Base-by-base conservation (phyloP, 2,329 filamentous ascomycete genomes). In the Sarocladium oryzae region DNA sequence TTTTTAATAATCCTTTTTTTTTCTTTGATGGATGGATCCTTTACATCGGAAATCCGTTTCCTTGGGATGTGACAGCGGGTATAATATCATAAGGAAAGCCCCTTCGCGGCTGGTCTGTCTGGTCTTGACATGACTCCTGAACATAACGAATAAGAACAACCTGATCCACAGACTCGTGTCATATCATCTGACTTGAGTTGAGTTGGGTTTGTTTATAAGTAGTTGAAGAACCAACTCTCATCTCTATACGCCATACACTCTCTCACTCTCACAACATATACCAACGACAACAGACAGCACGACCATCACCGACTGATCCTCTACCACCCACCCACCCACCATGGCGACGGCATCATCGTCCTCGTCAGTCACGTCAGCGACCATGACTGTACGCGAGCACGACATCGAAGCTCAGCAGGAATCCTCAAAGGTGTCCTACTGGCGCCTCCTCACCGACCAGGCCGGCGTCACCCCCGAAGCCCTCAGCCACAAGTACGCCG, bases 381-480 rank as follows among this genome's bases (percentile, higher is more conserved):
- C 65, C 24, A 59, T 60, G 28, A 64, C 66, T 15, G 46, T 20
- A 11, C 46, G 28, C 30, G 67, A 68, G 16, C 58, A 58, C 50
- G 73, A 77, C 54, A 55, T 72, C 51, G 75, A 78, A 61, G 65
- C 72, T 8, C 69, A 69, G 46, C 62, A 26, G 26, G 56, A 59
- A 21, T 56, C 62, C 21, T 52, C 55, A 51, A 69, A 63, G 23
- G 59, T 70, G 38, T 66, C 69, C 13, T 75, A 80, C 65, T 78
- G 74, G 64, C 67, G 70, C 48, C 66, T 82, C 51, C 69, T 87
- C 53, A 63, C 76, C 46, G 75, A 84, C 61, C 81, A 81, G 51
- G 73, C 75, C 23, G 77, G 76, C 40, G 67, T 87, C 49, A 82
- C 76, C 0, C 70, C 75, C 43, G 74, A 76, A 50, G 76, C 84